A percentile compares a stretch with the other conserved stretches of the same genome.
These are phyloP conservation scores for Hippophae gyantsensis DNA, from an alignment of 306 rosid genomes.

Conservation along the genomic window DNA sequence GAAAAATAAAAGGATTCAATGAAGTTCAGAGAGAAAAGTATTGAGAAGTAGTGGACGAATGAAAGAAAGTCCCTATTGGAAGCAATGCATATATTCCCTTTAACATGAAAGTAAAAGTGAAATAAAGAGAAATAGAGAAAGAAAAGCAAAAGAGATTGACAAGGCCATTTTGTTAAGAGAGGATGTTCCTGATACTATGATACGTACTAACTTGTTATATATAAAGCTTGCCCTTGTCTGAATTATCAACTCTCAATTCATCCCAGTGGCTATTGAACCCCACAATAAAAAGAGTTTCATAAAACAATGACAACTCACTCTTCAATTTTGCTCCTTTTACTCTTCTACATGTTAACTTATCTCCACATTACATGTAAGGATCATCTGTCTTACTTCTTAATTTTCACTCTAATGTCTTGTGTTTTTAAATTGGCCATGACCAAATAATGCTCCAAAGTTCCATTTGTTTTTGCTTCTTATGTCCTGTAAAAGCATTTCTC, in stretches of 20 bases:
- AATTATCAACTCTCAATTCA: not conserved
- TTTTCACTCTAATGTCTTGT: slow-evolving; percentile 1
- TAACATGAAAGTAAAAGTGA: slow-evolving; percentile 42
- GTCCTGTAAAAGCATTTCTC: no score
- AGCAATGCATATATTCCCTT: slow-evolving; percentile 76
- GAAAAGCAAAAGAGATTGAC: slow-evolving; percentile 30
- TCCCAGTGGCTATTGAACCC: not conserved
- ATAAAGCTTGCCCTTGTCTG: slow-evolving; percentile 27
- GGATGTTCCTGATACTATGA: slow-evolving; percentile 5
- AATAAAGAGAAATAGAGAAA: slow-evolving; percentile 20
- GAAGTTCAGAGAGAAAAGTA: no score
- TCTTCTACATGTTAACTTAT: slow-evolving; percentile 24
- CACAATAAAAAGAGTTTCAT: not conserved
- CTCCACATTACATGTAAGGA: slow-evolving; percentile 36
- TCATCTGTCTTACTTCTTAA: slow-evolving; percentile 1
- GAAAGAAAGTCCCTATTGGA: slow-evolving; percentile 46
- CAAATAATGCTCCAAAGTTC: no score
- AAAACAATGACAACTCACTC: slow-evolving; percentile 37
- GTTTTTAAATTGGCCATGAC: not conserved
- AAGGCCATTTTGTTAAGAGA: not conserved
- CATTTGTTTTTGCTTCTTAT: no score
- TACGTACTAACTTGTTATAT: slow-evolving; percentile 2
- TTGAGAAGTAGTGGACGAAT: not conserved
- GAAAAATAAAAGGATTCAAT: no score
- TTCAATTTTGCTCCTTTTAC: slow-evolving; percentile 18